Conservation (phyloP, 441 rosid genomes). For the Lepidium campestre region DNA sequence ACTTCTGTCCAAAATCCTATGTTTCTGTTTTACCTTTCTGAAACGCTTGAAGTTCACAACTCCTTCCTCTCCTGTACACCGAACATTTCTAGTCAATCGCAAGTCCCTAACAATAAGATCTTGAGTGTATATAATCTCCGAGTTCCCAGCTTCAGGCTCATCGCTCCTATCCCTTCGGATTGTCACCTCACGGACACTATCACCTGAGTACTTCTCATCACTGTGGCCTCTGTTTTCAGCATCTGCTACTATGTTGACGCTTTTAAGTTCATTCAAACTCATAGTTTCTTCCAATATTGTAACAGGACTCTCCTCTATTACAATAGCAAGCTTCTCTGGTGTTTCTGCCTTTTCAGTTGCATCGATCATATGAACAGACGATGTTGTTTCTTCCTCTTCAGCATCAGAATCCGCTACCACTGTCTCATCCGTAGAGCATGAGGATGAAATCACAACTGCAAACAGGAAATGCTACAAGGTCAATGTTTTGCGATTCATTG, state of each 20-base stretch:
- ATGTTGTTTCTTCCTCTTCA: slow-evolving; percentile 51
- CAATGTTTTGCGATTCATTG: neutral
- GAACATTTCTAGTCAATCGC: slow-evolving; percentile 21
- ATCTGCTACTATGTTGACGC: slow-evolving; percentile 16
- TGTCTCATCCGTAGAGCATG: slow-evolving; percentile 95
- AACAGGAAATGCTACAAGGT: slow-evolving; percentile 12
- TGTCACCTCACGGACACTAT: slow-evolving; percentile 26
- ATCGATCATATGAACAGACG: slow-evolving; percentile 29
- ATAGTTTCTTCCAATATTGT: slow-evolving; percentile 19
- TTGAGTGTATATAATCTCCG: slow-evolving; percentile 67
- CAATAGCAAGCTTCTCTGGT: slow-evolving; percentile 24
- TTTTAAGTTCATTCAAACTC: slow-evolving; percentile 21
- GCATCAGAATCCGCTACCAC: slow-evolving; percentile 85
- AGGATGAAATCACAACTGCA: slow-evolving; percentile 74
- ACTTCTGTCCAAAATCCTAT: neutral
- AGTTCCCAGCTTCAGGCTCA: slow-evolving; percentile 49
- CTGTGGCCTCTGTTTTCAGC: slow-evolving; percentile 14
- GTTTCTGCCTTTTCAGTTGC: slow-evolving; percentile 35
- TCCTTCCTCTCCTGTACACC: slow-evolving; percentile 26
- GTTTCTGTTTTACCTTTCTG: slow-evolving; percentile 60
- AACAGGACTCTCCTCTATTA: slow-evolving; percentile 29
- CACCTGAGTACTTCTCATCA: slow-evolving; percentile 4
- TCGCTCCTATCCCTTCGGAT: slow-evolving; percentile 35
- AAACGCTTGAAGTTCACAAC: slow-evolving; percentile 69
- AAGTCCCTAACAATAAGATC: slow-evolving; percentile 50